Conservation (phyloP, 768 basidiomycete genomes). For the Rubroboletus satanas region DNA sequence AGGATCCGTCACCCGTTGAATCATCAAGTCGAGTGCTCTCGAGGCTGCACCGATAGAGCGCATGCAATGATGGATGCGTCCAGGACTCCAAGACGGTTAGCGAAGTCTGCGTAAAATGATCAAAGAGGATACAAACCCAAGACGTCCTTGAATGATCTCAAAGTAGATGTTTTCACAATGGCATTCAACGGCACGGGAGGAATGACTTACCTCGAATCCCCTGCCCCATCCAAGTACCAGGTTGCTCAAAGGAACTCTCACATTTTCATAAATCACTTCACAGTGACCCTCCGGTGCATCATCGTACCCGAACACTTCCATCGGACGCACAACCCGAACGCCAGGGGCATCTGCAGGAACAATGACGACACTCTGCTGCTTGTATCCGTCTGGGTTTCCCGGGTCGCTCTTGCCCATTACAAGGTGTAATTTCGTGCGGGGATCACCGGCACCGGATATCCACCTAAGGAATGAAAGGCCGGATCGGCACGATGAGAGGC, state of each 20-base stretch:
- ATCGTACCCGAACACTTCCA: conserved; percentile 92
- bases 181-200: neutral
- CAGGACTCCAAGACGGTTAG: conserved; percentile 52
- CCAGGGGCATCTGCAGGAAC: conserved; percentile 88
- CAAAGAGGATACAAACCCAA: conserved; percentile 55
- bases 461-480: conserved; percentile 52
- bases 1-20: conserved; percentile 91
- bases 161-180: neutral
- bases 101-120: neutral
- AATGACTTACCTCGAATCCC: conserved; percentile 75
- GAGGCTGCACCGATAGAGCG: conserved; percentile 89
- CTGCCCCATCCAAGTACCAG: conserved; percentile 89
- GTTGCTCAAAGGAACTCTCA: conserved; percentile 80
- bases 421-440: conserved; percentile 82
- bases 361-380: conserved; percentile 90
- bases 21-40: conserved; percentile 79
- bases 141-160: conserved; percentile 92
- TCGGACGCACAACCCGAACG: conserved; percentile 85
- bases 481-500: conserved; percentile 13
- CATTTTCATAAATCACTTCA: conserved; percentile 92
- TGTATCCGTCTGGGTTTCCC: conserved; percentile 66
- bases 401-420: conserved; percentile 96
- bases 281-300: conserved; percentile 97
- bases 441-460: conserved; percentile 97
- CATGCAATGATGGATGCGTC: conserved; percentile 98